Evolutionary conservation across 768 basidiomycete genomes (phyloP), one percentile per base, ranked within the genome.

Genomic region (Crepidotus variabilis): DNA sequence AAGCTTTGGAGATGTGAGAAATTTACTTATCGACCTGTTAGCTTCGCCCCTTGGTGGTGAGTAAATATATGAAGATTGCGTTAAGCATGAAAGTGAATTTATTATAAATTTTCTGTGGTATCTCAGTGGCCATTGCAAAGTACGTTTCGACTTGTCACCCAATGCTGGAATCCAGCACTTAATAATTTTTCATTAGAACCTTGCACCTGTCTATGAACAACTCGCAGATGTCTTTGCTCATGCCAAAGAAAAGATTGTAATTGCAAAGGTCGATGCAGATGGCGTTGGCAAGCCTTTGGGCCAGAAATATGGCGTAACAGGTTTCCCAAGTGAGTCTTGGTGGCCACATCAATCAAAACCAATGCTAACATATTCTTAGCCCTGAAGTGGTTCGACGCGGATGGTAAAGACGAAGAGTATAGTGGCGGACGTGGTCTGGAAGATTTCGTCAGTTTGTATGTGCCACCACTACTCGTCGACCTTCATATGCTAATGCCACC

Each of bases 251-350:
- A 92, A 90, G 67, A 89, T 98, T 20, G 64, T 92, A 51, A 82
- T 98, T 62, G 94, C 93, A 52, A 96, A 96, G 67, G 87, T 95
- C 10, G 94, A 98, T 61, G 94, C 94, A 1, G 94, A 98, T 66
- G 92, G 93, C 50, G 87, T 68, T 43, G 94, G 94, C 50, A 87
- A 85, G 63, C 77, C 85, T 2, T 66, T 94, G 43, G 94, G 91
- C 55, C 71, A 82, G 61, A 84, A 86, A 72, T 93, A 84, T 65
- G 93, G 82, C 11, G 88, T 96, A 20, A 83, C 78, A 11, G 93
- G 92, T 32, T 96, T 80, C 75, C 94, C 94, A 14, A 96, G 92
- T 95, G 57, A 65, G 91, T 82, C 13, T 28, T n/a, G n/a, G n/a
- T n/a, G n/a, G n/a, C n/a, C n/a, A n/a, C n/a, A n/a, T n/a, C n/a